Conservation (phyloP, 805 yeast species). For the Vanderwaltozyma verrucispora region DNA sequence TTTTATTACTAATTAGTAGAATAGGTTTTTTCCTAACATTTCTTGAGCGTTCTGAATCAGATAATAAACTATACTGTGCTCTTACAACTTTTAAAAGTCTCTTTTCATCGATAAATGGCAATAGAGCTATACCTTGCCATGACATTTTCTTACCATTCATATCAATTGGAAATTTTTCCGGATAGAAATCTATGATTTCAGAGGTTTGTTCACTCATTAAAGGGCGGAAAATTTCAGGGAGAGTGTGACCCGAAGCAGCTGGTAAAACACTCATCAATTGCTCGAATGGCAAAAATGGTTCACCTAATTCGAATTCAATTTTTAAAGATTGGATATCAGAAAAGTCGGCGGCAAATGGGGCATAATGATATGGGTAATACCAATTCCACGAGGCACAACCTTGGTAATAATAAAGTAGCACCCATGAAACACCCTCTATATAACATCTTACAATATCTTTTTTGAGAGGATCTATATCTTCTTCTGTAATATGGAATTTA, state of each 20-base stretch:
- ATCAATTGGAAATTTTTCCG: constrained; percentile 78
- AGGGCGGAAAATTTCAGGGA: constrained; percentile 73
- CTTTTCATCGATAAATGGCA: constrained; percentile 85
- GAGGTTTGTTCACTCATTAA: constrained; percentile 73
- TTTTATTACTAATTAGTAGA: constrained; percentile 54
- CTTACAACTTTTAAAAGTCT: constrained; percentile 59
- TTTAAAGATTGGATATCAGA: constrained; percentile 39
- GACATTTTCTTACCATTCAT: constrained; percentile 93
- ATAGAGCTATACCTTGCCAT: constrained; percentile 88
- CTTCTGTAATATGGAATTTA: constrained; percentile 53
- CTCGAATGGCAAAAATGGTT: constrained; percentile 83
- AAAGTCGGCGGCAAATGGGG: constrained; percentile 93
- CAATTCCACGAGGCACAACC: constrained; percentile 99
- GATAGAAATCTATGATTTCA: constrained; percentile 85
- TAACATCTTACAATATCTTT: constrained; percentile 59
- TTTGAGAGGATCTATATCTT: constrained; percentile 43
- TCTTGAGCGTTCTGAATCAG: constrained; percentile 58
- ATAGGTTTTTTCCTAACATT: constrained; percentile 64
- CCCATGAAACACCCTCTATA: constrained; percentile 97
- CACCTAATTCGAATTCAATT: constrained; percentile 52
- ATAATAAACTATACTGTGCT: constrained; percentile 48
- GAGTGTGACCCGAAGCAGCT: constrained; percentile 79
- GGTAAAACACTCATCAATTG: constrained; percentile 94
- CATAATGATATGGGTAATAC: constrained; percentile 96
- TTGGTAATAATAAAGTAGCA: constrained; percentile 81